Evolutionary conservation across 1,284 basidiomycete genomes (phyloP), one percentile per base, ranked within the genome.

Genomic region (Naganishia albida): DNA sequence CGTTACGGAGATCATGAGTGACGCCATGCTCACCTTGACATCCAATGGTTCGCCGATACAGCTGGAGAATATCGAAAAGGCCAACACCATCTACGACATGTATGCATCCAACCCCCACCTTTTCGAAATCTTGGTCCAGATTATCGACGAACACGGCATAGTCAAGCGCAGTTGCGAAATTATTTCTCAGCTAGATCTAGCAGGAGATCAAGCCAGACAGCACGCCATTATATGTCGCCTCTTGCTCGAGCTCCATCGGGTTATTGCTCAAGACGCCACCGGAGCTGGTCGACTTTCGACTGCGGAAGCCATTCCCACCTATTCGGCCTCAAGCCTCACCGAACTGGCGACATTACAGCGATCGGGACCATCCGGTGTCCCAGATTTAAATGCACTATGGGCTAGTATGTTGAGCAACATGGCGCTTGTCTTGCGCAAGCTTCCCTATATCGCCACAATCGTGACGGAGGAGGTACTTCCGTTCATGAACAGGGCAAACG

Each of bases 161-260:
- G 26, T 65, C 13, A 48, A 60, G n/a, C 64, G 64, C 20, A 65
- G 64, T 34, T 65, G 64, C 42, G 64, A 65, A 23, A 65, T 65
- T 1, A 10, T 65, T 2, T 60, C 64, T 10, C 57, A 52, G 42
- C 40, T 51, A 7, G 44, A 56, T 28, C 20, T 65, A 7, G 51
- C 57, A 3, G 43, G 46, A 18, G 46, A 48, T 26, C 23, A 42
- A 12, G 15, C 40, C 2, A 25, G 28, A 20, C 55, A 53, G 18
- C 64, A 60, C 30, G 40, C 39, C 38, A 46, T 26, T 25, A 53
- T 65, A 13, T 53, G 43, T 25, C 64, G 64, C 25, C 40, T 49
- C 18, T 39, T 60, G 20, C 57, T 60, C 7, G 34, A 60, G n/a
- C 50, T 65, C 8, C 64, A 65, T 44, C 51, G 64, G 51, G 53